Conservation (phyloP, 1,139 yeast genomes). For the Scheffersomyces quercinus region DNA sequence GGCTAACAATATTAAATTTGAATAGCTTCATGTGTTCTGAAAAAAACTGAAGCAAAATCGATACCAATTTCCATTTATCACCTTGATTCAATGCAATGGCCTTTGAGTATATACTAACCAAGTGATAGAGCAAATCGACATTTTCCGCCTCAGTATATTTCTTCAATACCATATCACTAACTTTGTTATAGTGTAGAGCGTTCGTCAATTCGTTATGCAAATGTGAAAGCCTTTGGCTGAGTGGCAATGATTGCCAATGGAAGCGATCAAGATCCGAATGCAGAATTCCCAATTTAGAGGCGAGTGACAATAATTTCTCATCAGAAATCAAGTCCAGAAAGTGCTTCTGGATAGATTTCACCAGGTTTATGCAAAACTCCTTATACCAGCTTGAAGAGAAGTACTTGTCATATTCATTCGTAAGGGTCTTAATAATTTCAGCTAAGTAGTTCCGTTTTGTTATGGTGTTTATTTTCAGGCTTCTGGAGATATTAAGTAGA, state of each 20-base stretch:
- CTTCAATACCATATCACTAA: slow-evolving; percentile 19
- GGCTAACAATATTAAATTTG: slow-evolving; percentile 19
- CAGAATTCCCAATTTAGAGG: slow-evolving; percentile 33
- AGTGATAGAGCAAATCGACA: slow-evolving; percentile 27
- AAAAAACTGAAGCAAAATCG: slow-evolving; percentile 24
- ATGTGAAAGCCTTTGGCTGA: slow-evolving; percentile 23
- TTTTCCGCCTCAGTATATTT: slow-evolving; percentile 24
- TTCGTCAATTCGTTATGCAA: slow-evolving; percentile 30
- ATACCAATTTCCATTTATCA: slow-evolving; percentile 32
- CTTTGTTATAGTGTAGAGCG: slow-evolving; percentile 23
- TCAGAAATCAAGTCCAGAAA: slow-evolving; percentile 17
- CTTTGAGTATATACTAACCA: slow-evolving; percentile 30
- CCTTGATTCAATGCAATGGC: slow-evolving; percentile 19
- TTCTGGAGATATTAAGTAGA: slow-evolving; percentile 20
- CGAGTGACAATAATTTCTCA: slow-evolving; percentile 19
- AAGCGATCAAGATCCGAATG: slow-evolving; percentile 25
- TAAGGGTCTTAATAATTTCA: slow-evolving; percentile 26
- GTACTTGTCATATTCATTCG: slow-evolving; percentile 29
- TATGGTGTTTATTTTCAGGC: slow-evolving; percentile 10
- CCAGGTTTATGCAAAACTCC: slow-evolving; percentile 30
- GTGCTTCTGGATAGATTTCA: slow-evolving; percentile 25
- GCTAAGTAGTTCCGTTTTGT: slow-evolving; percentile 20
- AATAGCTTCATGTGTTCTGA: slow-evolving; percentile 14
- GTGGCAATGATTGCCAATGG: slow-evolving; percentile 19
- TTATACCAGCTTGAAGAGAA: slow-evolving; percentile 25